phyloP scores from a whole-genome alignment of 805 yeast genomes.

The Candida oleophila region DNA sequence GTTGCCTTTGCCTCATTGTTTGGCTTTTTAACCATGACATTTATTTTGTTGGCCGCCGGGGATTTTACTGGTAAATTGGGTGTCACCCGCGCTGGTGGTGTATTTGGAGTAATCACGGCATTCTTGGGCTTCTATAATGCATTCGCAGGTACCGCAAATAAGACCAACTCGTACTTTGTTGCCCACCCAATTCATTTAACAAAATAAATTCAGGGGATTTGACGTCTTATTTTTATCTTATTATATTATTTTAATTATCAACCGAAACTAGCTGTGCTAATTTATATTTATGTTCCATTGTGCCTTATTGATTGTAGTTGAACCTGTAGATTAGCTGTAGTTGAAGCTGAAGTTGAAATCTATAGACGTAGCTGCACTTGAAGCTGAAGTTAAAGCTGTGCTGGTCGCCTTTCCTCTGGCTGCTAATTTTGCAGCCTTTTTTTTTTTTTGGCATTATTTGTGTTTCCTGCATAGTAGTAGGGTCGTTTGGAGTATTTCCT shows the following conservation, averaged over 20 bases:
- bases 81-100: constrained; percentile 40
- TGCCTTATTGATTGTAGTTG: no score
- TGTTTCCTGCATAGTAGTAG: background rate
- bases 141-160: constrained; percentile 37
- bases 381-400: no score
- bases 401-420: background rate
- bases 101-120: constrained; percentile 40
- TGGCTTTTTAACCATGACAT: constrained; percentile 29
- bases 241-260: background rate
- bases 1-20: constrained; percentile 35
- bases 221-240: background rate
- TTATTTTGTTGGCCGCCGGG: constrained; percentile 35
- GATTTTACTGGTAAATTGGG: constrained; percentile 25
- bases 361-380: no score
- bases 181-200: constrained; percentile 28
- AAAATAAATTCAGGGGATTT: constrained; percentile 2
- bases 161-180: constrained; percentile 33
- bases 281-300: background rate
- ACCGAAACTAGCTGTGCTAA: background rate
- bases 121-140: constrained; percentile 42
- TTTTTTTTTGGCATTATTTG: background rate
- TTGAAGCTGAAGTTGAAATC: no score
- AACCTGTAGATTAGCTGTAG: no score
- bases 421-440: background rate
- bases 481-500: background rate